Percentiles rank a stretch among this genome's conserved stretches.
Evolutionary conservation across 2,329 filamentous ascomycete species (phyloP).

Genomic region (Ustulina deusta): DNA sequence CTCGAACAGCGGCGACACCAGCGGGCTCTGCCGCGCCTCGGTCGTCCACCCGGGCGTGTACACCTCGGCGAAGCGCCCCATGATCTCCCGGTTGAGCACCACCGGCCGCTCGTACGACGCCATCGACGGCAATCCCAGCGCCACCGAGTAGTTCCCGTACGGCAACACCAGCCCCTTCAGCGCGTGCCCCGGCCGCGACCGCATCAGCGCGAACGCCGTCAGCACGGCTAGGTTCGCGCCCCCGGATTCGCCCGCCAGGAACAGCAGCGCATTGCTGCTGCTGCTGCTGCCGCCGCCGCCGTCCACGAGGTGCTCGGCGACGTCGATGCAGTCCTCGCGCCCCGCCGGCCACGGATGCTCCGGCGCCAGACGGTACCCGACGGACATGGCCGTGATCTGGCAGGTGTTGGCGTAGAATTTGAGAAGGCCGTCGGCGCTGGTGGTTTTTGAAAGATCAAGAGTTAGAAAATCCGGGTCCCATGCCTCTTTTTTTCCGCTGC

Average conservation of each 20-base stretch:
- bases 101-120: slow-evolving; percentile 15
- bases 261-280: slow-evolving; percentile 45
- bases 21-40: slow-evolving; percentile 57
- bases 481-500: too few species aligned
- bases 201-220: slow-evolving; percentile 59
- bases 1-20: slow-evolving; percentile 63
- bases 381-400: slow-evolving; percentile 62
- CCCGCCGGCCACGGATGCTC: slow-evolving; percentile 68
- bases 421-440: slow-evolving; percentile 53
- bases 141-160: slow-evolving; percentile 65
- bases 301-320: slow-evolving; percentile 64
- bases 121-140: slow-evolving; percentile 54
- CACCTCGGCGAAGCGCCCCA: slow-evolving; percentile 59
- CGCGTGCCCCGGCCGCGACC: slow-evolving; percentile 52
- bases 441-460: too few species aligned
- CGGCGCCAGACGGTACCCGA: slow-evolving; percentile 71
- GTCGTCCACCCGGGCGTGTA: slow-evolving; percentile 49
- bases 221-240: slow-evolving; percentile 18
- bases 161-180: slow-evolving; percentile 64
- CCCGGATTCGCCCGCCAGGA: slow-evolving; percentile 28
- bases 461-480: too few species aligned
- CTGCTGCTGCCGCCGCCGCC: slow-evolving; percentile 52
- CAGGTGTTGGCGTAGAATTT: slow-evolving; percentile 62
- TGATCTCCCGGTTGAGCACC: slow-evolving; percentile 60
- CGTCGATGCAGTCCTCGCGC: slow-evolving; percentile 68